Percentiles rank a stretch among this genome's conserved stretches.
Evolutionary conservation across 1,284 basidiomycete genomes (phyloP).

Genomic region (Psilocybe mexicana): DNA sequence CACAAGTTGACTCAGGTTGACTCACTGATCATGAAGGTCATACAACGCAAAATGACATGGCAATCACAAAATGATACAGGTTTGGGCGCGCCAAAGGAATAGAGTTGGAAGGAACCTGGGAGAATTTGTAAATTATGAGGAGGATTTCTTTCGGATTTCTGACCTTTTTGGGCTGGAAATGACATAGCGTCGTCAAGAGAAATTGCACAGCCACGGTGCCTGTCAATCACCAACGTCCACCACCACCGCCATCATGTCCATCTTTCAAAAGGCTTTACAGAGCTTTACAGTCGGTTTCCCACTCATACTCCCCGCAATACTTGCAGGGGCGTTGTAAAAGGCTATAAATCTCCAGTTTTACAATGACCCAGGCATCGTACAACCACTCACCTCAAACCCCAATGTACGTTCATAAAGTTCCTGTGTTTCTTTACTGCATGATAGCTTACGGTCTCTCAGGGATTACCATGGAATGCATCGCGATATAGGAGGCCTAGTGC

Average conservation of each 20-base stretch:
- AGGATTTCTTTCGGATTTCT: no score
- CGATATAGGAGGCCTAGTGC: not conserved
- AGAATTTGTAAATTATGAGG: no score
- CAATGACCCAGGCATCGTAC: not conserved
- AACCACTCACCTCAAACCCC: not conserved
- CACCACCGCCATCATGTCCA: not conserved
- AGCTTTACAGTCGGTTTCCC: no score
- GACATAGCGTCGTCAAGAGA: not conserved
- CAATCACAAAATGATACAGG: no score
- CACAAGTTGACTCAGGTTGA: no score
- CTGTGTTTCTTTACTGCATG: not conserved
- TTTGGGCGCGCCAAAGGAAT: no score
- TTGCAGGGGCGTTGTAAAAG: not conserved
- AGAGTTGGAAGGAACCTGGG: no score
- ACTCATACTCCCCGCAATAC: not conserved
- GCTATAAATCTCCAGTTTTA: not conserved
- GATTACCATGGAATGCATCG: slow-evolving; percentile 7
- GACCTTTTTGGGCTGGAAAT: not conserved
- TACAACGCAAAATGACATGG: no score
- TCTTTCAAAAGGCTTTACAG: not conserved
- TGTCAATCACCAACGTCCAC: not conserved
- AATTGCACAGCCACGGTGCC: not conserved
- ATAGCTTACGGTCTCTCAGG: not conserved
- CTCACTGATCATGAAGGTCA: no score
- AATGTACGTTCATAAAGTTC: not conserved